A percentile compares a stretch with the other conserved stretches of the same genome.
Conservation (phyloP, 139 green algal species). For the Volvox reticuliferus region DNA sequence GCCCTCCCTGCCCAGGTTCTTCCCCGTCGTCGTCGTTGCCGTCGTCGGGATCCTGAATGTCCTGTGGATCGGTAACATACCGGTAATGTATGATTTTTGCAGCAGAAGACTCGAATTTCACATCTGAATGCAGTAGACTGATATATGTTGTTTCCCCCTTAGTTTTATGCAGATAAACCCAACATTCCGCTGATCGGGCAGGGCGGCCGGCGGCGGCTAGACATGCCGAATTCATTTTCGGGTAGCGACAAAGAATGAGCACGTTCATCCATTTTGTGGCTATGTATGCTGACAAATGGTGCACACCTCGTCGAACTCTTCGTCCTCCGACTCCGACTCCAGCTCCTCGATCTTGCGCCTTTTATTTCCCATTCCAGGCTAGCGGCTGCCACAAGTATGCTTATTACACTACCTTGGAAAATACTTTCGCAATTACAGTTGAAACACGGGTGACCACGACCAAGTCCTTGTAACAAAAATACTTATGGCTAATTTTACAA, state of each 20-base stretch:
- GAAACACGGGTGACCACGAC: no score
- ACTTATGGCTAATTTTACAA: no score
- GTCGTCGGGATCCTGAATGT: conserved; percentile 1
- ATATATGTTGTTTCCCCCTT: neutral
- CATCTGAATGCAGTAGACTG: no score
- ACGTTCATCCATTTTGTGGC: neutral
- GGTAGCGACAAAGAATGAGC: neutral
- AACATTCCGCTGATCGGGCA: neutral
- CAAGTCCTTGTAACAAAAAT: no score
- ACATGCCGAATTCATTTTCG: neutral
- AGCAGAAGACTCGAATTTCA: no score
- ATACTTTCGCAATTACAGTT: no score
- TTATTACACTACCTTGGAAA: no score
- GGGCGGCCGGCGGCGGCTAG: neutral
- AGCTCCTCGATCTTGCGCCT: neutral
- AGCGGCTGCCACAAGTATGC: no score
- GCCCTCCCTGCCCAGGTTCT: conserved; percentile 6
- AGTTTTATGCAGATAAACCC: neutral
- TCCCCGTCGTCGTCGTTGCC: conserved; percentile 48
- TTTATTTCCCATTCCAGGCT: conserved; percentile 44
- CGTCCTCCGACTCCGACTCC: conserved; percentile 36
- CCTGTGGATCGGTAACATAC: neutral
- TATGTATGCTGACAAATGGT: neutral
- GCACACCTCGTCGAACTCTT: conserved; percentile 40
- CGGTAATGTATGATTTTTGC: no score